Conservation (phyloP, 2,329 filamentous ascomycete species). For the Aspergillus sp. region DNA sequence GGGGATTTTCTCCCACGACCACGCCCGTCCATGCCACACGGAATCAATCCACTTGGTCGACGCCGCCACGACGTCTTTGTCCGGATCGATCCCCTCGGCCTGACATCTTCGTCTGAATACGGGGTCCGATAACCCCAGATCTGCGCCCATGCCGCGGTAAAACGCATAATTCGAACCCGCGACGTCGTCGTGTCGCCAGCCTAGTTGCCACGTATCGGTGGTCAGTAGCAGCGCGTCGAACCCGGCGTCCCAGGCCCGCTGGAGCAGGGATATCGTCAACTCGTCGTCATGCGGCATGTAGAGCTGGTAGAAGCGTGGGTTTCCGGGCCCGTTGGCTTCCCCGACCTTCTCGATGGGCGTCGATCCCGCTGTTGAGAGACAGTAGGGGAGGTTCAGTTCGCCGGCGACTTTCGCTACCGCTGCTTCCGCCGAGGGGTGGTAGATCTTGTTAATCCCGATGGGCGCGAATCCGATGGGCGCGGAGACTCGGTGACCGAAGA, state of each 20-base stretch:
- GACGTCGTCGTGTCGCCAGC: conserved; percentile 61
- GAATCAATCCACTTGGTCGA: conserved; percentile 64
- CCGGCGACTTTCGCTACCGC: conserved; percentile 60
- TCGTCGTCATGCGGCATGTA: conserved; percentile 66
- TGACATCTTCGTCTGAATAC: conserved; percentile 57
- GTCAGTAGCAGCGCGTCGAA: conserved; percentile 61
- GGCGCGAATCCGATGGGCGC: conserved; percentile 66
- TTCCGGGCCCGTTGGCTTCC: conserved; percentile 51
- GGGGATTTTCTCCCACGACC: conserved; percentile 65
- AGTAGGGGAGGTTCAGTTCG: conserved; percentile 61
- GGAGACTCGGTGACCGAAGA: conserved; percentile 60
- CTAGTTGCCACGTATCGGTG: conserved; percentile 64
- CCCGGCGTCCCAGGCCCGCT: conserved; percentile 54
- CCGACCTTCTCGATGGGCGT: conserved; percentile 59
- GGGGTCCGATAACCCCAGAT: conserved; percentile 59
- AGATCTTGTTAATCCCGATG: conserved; percentile 66
- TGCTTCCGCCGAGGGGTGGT: conserved; percentile 58
- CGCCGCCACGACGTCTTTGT: conserved; percentile 53
- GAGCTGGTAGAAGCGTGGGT: conserved; percentile 60
- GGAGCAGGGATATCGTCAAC: conserved; percentile 56
- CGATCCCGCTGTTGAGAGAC: conserved; percentile 58
- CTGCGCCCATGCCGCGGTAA: conserved; percentile 58
- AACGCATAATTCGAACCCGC: conserved; percentile 61
- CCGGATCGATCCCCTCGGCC: conserved; percentile 54
- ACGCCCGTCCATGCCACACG: conserved; percentile 63